A percentile compares a stretch with the other conserved stretches of the same genome.
These are phyloP conservation scores for Dendrobium huoshanense DNA, from an alignment of 106 monocot species.

Conservation along the genomic window DNA sequence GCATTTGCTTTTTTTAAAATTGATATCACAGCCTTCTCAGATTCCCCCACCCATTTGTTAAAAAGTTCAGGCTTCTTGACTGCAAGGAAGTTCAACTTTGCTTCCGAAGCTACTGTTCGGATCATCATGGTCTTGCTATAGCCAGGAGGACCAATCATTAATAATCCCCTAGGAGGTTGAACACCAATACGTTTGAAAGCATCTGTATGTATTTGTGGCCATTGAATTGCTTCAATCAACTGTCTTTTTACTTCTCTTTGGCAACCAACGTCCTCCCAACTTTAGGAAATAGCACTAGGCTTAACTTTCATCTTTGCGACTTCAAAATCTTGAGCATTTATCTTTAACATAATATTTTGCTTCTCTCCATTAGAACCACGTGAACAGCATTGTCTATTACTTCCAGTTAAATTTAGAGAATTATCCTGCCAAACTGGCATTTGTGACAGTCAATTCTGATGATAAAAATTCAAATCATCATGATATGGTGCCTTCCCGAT, in stretches of 20 bases:
- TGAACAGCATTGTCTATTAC: not conserved
- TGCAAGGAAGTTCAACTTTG: conserved; percentile 90
- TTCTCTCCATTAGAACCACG: not conserved
- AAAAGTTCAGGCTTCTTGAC: conserved; percentile 96
- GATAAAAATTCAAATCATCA: conserved; percentile 30
- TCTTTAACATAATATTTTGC: conserved; percentile 27
- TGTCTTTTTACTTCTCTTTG: conserved; percentile 72
- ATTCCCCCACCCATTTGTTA: conserved; percentile 98
- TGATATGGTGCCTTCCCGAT: not conserved
- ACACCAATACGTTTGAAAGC: conserved; percentile 70
- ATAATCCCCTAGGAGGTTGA: conserved; percentile 55
- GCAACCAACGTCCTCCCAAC: conserved; percentile 95
- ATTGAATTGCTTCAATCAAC: conserved; percentile 76
- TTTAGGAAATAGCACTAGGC: conserved; percentile 91
- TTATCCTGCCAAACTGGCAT: conserved; percentile 9
- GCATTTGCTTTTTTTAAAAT: conserved; percentile 85
- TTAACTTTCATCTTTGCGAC: conserved; percentile 86
- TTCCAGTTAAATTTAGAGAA: conserved; percentile 4
- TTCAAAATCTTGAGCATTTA: conserved; percentile 68
- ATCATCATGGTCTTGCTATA: conserved; percentile 96
- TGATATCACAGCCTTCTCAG: conserved; percentile 89
- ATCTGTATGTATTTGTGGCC: conserved; percentile 67
- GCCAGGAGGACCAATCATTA: conserved; percentile 95
- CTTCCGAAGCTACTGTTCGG: conserved; percentile 94
- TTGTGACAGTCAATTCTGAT: conserved; percentile 40